phyloP scores from a whole-genome alignment of 2,329 filamentous ascomycete species.

The Ustilaginoidea virens region DNA sequence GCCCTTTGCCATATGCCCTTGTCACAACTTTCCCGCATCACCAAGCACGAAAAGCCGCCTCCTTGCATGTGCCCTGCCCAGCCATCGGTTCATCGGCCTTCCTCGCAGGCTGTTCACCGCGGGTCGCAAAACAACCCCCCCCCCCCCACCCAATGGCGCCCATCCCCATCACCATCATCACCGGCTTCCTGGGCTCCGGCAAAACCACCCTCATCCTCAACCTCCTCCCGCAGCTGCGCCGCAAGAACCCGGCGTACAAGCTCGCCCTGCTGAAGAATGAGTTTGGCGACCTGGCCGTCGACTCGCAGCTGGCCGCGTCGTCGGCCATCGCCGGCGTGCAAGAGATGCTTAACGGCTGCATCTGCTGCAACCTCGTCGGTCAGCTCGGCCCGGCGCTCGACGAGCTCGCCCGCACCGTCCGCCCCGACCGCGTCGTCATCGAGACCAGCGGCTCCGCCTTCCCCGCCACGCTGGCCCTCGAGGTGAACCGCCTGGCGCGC shows the following conservation, averaged over 20 bases:
- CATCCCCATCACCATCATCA: slow-evolving; percentile 87
- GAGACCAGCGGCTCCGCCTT: slow-evolving; percentile 85
- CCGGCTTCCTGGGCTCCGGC: slow-evolving; percentile 88
- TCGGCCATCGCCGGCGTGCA: slow-evolving; percentile 76
- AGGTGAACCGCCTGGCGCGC: slow-evolving; percentile 66
- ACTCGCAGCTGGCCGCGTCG: slow-evolving; percentile 77
- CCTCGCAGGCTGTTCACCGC: no score
- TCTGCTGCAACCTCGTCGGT: slow-evolving; percentile 96
- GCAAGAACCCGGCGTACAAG: slow-evolving; percentile 58
- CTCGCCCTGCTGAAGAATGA: slow-evolving; percentile 96
- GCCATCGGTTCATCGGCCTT: no score
- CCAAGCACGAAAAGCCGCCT: no score
- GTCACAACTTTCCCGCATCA: no score
- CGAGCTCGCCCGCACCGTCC: slow-evolving; percentile 44
- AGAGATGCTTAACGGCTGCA: slow-evolving; percentile 91
- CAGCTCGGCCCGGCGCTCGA: slow-evolving; percentile 69
- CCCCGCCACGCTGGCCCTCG: slow-evolving; percentile 79
- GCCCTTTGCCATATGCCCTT: no score
- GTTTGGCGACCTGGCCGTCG: slow-evolving; percentile 87
- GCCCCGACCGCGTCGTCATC: slow-evolving; percentile 76
- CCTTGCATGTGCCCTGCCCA: no score
- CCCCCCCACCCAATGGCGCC: slow-evolving; percentile 35
- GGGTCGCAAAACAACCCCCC: neutral
- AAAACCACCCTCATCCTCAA: slow-evolving; percentile 95
- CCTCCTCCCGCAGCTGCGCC: slow-evolving; percentile 74